Evolutionary conservation across 73 alveolate genomes (phyloP), one percentile per base, ranked within the genome.

Genomic region (Blepharisma japonicum): DNA sequence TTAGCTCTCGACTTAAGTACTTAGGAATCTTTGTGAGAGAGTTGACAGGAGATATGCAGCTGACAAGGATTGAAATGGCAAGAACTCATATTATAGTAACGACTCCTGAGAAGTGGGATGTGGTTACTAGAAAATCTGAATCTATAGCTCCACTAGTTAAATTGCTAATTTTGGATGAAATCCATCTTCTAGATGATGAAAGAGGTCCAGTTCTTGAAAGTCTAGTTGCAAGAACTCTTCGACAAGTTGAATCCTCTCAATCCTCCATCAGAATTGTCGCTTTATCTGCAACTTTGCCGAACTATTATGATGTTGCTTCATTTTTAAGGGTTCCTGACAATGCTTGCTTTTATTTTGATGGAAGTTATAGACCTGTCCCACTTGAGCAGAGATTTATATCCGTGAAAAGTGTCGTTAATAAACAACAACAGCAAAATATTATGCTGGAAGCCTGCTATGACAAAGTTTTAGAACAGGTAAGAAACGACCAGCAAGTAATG

Each of bases 21-120:
- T 83, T 98, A 56, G 98, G 97, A 48, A 82, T 98, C 68, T 91
- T 86, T 70, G 98, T 96, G 11, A 91, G 94, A 78, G 99, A 98
- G 85, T 91, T 98, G 71, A 95, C 99, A 56, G 99, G 99, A 81
- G 99, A 96, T 94, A 93, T 95, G 93, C 95, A 92, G 86, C 88
- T 97, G 80, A 82, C 98, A 0, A 93, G 88, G 80, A 87, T 89
- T 49, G 98, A 97, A 87, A 88, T 97, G 6, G 90, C 86, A 77
- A 95, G 93, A 87, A 97, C 99, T 42, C 98, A 98, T 84, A 92
- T 98, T 68, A 96, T 98, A 45, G 98, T 98, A 42, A 95, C 99
- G 14, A 98, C 98, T n/a, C 99, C 99, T 6, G 99, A 98, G 81
- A 98, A 98, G 87, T 98, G 99, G 99, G 99, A 97, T 90, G 95